phyloP scores from a whole-genome alignment of 805 yeast species.

The Komagataella kurtzmanii region DNA sequence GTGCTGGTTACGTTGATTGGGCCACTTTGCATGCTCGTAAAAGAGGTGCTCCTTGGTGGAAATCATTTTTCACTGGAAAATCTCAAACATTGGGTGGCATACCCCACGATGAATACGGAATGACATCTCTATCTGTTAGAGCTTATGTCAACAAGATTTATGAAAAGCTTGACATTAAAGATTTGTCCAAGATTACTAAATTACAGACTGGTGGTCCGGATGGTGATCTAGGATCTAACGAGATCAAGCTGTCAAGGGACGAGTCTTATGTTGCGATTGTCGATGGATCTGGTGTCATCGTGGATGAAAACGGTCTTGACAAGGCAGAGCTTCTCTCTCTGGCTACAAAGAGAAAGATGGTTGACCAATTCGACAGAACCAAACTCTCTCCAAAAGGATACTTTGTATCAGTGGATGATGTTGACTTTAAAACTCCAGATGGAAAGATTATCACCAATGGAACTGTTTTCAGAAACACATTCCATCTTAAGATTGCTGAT shows the following conservation, averaged over 20 bases:
- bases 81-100: slow-evolving; percentile 88
- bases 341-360: slow-evolving; percentile 67
- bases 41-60: slow-evolving; percentile 98
- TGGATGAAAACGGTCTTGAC: slow-evolving; percentile 83
- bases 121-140: slow-evolving; percentile 92
- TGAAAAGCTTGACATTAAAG: slow-evolving; percentile 53
- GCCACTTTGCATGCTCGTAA: slow-evolving; percentile 87
- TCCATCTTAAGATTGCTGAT: slow-evolving; percentile 65
- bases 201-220: slow-evolving; percentile 99
- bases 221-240: slow-evolving; percentile 95
- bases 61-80: slow-evolving; percentile 95
- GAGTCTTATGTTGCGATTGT: slow-evolving; percentile 82
- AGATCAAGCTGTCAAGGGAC: slow-evolving; percentile 70
- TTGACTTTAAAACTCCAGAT: slow-evolving; percentile 62
- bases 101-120: slow-evolving; percentile 96
- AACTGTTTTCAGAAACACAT: slow-evolving; percentile 77
- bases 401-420: slow-evolving; percentile 75
- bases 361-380: slow-evolving; percentile 51
- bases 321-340: slow-evolving; percentile 65
- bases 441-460: slow-evolving; percentile 74
- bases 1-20: slow-evolving; percentile 94
- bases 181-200: slow-evolving; percentile 48
- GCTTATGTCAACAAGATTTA: slow-evolving; percentile 83
- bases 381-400: slow-evolving; percentile 68
- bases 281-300: slow-evolving; percentile 92